Percentiles rank a stretch among this genome's conserved stretches.
Conservation (phyloP, 2,329 filamentous ascomycete genomes). For the Thielaviopsis musarum region DNA sequence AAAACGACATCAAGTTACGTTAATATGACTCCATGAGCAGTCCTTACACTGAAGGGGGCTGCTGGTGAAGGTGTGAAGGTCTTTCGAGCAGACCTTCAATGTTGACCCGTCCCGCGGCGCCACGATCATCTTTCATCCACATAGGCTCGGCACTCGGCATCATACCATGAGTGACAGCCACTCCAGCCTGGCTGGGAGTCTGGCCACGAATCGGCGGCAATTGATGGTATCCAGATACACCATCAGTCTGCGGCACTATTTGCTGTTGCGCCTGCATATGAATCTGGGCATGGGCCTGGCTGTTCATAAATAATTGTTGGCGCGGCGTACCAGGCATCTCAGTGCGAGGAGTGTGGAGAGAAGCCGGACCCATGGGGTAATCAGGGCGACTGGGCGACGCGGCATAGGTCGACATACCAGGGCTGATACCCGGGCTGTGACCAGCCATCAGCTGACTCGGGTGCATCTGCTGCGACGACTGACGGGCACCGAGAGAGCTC, state of each 20-base stretch:
- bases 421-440: conserved; percentile 26
- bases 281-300: conserved; percentile 16
- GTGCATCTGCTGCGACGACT: conserved; percentile 15
- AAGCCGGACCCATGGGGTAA: conserved; percentile 26
- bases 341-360: conserved; percentile 37
- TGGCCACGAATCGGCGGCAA: conserved; percentile 31
- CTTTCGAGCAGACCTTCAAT: conserved; percentile 46
- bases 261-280: conserved; percentile 4
- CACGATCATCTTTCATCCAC: conserved; percentile 31
- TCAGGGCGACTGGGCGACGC: conserved; percentile 28
- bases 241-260: conserved; percentile 5
- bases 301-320: conserved; percentile 13
- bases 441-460: conserved; percentile 20
- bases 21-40: background rate
- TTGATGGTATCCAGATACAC: conserved; percentile 18
- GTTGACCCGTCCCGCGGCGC: conserved; percentile 32
- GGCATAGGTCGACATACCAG: conserved; percentile 29
- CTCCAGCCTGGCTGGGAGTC: background rate
- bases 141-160: conserved; percentile 11
- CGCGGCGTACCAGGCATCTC: conserved; percentile 22
- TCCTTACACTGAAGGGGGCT: conserved; percentile 10
- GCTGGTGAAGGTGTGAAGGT: conserved; percentile 22
- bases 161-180: conserved; percentile 1
- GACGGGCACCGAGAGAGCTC: conserved; percentile 20
- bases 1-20: background rate